Base-by-base conservation (phyloP, 1,284 basidiomycete species). In the Irpex rosettiformis region DNA sequence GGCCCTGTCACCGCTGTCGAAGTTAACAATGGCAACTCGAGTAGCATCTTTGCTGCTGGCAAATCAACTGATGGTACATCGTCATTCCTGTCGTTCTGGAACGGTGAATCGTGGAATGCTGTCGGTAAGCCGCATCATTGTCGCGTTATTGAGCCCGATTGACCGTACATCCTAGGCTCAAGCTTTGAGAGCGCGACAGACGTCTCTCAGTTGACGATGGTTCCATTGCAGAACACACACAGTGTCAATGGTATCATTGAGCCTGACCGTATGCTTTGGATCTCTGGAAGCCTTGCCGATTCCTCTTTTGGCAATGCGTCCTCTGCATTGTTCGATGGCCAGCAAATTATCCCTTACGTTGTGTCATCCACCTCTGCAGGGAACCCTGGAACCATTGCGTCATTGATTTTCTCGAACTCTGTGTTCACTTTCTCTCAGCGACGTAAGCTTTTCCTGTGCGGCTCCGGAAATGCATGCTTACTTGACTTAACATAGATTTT, bases 41-140 rank as follows among this genome's bases (percentile, higher is more conserved):
- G 85, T 64, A 96, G 91, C 67, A 84, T 98, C 64, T 98, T 96
- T 68, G 93, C 91, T 48, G 92, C 94, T 47, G 96, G 96, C 59
- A 83, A 84, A 40, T 78, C 84, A 3, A 73, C 71, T 6, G 81
- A 87, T 61, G 85, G 83, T 28, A 77, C 79, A 6, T 75, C 79
- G 1, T 78, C 92, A 0, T 96, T 93, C 75, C 73, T 97, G 59
- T 79, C 82, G 48, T 89, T 85, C 67, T 97, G 92, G 91, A 82
- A 96, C 69, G 94, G 94, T 54, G 61, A 70, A 27, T 74, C 78
- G 1, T 98, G 94, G 94, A 77, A 75, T 11, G 74, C 77, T 21
- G 75, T 94, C 58, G 84, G 85, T 86, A 66, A 58, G 78, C 71
- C 48, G 8, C 28, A 48, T 43, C 47, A 58, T 27, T 61, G n/a